A percentile compares a stretch with the other conserved stretches of the same genome.
Evolutionary conservation across 176 grass and related monocot species (phyloP).

Genomic region (Thalia dealbata): DNA sequence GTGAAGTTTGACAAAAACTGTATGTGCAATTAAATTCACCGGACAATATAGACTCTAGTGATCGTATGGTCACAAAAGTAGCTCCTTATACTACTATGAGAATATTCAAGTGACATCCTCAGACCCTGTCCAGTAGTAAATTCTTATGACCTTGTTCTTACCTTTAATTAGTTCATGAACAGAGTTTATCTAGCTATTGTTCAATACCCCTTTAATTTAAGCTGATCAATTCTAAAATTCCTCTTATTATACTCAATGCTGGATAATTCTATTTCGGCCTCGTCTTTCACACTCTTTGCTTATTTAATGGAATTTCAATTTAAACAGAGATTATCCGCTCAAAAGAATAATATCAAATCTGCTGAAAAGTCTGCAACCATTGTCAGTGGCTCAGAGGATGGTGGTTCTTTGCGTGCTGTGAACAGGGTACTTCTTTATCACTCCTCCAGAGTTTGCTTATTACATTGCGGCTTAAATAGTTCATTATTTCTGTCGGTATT

Average conservation of each 20-base stretch:
- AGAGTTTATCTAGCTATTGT: too few species aligned
- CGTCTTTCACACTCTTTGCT: not conserved
- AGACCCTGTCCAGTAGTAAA: too few species aligned
- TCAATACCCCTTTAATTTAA: too few species aligned
- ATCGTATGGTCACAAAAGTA: too few species aligned
- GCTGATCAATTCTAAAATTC: not conserved
- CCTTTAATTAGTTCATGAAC: too few species aligned
- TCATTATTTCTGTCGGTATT: not conserved
- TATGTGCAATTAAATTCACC: too few species aligned
- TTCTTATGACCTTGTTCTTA: too few species aligned
- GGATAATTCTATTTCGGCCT: not conserved
- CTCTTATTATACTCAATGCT: not conserved
- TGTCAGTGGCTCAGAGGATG: constrained; percentile 9
- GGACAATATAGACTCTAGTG: too few species aligned
- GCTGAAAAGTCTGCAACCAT: constrained; percentile 13
- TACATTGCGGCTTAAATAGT: not conserved
- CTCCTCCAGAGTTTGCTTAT: not conserved
- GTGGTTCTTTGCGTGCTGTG: constrained; percentile 12
- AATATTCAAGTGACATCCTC: too few species aligned
- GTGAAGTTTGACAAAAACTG: too few species aligned
- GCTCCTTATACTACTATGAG: too few species aligned
- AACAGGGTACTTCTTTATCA: constrained; percentile 31
- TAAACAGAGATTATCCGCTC: constrained; percentile 45
- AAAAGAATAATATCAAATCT: constrained; percentile 37
- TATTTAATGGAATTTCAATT: not conserved